Percentiles rank a stretch among this genome's conserved stretches.
phyloP scores from a whole-genome alignment of 768 basidiomycete species.

The Pisolithus microcarpus region DNA sequence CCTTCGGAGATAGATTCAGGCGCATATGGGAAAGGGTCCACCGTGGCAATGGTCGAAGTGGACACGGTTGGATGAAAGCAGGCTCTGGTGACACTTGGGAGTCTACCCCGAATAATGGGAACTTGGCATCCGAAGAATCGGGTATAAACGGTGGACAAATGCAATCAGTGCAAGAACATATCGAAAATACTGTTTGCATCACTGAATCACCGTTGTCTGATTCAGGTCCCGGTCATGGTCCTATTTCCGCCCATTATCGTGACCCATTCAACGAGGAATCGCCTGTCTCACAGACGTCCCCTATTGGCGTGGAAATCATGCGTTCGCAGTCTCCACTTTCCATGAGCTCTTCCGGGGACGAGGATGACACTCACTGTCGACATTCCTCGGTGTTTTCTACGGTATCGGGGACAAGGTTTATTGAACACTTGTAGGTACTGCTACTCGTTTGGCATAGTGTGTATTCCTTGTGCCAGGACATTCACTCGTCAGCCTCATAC shows the following conservation, averaged over 20 bases:
- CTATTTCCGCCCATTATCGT: slow-evolving; percentile 7
- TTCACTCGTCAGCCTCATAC: neutral
- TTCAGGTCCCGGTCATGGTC: slow-evolving; percentile 6
- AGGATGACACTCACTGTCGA: slow-evolving; percentile 5
- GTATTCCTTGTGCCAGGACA: neutral
- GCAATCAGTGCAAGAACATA: slow-evolving; percentile 1
- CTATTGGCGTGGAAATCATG: slow-evolving; percentile 5
- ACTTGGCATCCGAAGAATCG: neutral
- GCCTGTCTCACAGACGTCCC: slow-evolving; percentile 1
- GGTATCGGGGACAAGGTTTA: slow-evolving; percentile 41
- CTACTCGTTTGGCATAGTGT: neutral
- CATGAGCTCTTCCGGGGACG: slow-evolving; percentile 17
- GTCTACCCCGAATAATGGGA: slow-evolving; percentile 18
- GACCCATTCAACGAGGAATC: slow-evolving; percentile 18
- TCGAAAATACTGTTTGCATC: slow-evolving; percentile 3
- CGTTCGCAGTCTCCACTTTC: slow-evolving; percentile 27
- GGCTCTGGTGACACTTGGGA: slow-evolving; percentile 45
- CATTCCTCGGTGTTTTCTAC: slow-evolving; percentile 20
- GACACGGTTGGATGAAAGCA: slow-evolving; percentile 46
- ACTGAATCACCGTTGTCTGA: slow-evolving; percentile 25
- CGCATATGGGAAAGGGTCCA: slow-evolving; percentile 19
- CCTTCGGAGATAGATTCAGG: slow-evolving; percentile 23
- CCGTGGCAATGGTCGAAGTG: slow-evolving; percentile 17
- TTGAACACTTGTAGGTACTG: slow-evolving; percentile 29
- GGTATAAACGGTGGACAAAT: neutral